Evolutionary conservation across 768 basidiomycete genomes (phyloP).

Genomic region (Pleurotus djamor): DNA sequence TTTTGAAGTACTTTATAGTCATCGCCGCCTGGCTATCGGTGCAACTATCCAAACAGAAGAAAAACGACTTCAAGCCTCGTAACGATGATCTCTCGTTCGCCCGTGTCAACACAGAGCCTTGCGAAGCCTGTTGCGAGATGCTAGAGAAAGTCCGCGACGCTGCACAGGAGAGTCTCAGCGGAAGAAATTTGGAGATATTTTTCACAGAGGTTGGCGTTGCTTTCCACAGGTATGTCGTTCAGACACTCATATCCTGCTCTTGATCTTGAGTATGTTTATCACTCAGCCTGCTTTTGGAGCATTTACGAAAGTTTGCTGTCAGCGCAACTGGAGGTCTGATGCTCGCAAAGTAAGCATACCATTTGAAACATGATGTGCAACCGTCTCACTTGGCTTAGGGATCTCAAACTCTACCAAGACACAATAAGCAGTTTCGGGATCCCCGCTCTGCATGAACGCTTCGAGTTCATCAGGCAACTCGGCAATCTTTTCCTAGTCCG

Average conservation of each 20-base stretch:
- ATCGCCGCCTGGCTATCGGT: slow-evolving; percentile 72
- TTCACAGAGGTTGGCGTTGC: slow-evolving; percentile 91
- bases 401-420: slow-evolving; percentile 96
- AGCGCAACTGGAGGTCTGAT: slow-evolving; percentile 96
- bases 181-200: slow-evolving; percentile 92
- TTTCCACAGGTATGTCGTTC: slow-evolving; percentile 73
- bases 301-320: slow-evolving; percentile 94
- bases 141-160: slow-evolving; percentile 80
- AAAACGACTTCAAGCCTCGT: slow-evolving; percentile 93
- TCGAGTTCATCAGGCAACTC: slow-evolving; percentile 96
- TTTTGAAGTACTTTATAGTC: slow-evolving; percentile 33
- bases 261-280: slow-evolving; percentile 5
- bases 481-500: slow-evolving; percentile 97
- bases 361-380: background rate
- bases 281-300: slow-evolving; percentile 83
- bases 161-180: slow-evolving; percentile 75
- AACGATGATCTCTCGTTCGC: slow-evolving; percentile 97
- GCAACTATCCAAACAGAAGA: slow-evolving; percentile 90
- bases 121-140: slow-evolving; percentile 78
- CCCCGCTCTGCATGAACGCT: slow-evolving; percentile 86
- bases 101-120: slow-evolving; percentile 93
- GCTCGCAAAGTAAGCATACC: slow-evolving; percentile 81
- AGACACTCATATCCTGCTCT: background rate
- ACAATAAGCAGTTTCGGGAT: slow-evolving; percentile 80
- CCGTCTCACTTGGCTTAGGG: slow-evolving; percentile 42